Base-by-base conservation (phyloP, 2,329 filamentous ascomycete species). In the Helotiales sp. region DNA sequence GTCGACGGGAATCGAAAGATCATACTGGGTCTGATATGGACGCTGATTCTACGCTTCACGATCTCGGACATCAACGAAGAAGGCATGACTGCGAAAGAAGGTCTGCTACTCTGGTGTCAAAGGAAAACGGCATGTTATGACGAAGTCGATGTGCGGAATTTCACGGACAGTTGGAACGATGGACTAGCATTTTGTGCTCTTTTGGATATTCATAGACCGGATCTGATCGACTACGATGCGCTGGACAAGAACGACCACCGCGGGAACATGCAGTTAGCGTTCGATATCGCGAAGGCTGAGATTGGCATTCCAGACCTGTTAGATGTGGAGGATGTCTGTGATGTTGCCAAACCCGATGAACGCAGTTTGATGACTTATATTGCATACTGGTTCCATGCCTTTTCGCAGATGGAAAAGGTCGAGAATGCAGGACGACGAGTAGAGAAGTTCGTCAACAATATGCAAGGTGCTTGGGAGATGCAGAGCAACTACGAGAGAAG, bases 401-500 rank as follows among this genome's bases (percentile, higher is more conserved):
- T 99, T 79, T 98, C 95, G 32, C 95, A 98, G 77, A 96, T 99
- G 90, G 96, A 99, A 82, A 92, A 95, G 78, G 96, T 99, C 8
- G 96, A 99, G 80, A 99, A 99, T 78, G 96, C 96, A 3, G 96
- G 96, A 5, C 88, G 96, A 69, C 88, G 96, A 73, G 96, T 99
- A 5, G 96, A 99, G 82, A 99, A 99, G 80, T 99, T 99, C 76
- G 92, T 99, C 74, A 93, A 93, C 78, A 98, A 96, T 79, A 98
- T 99, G 96, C 93, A 97, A 78, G 96, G 96, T 24, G 95, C 96
- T 8, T 99, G 96, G 96, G 95, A 97, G 81, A 99, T 99, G 96
- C 94, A 99, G 80, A 97, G 93, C 77, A 92, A 91, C 32, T 99
- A 95, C 78, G 96, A 99, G 83, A 87, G 91, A 76, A 88, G 96